Percentiles rank a stretch among this genome's conserved stretches.
Conservation (phyloP, 1,284 basidiomycete species). For the Microstroma glucosiphilum region DNA sequence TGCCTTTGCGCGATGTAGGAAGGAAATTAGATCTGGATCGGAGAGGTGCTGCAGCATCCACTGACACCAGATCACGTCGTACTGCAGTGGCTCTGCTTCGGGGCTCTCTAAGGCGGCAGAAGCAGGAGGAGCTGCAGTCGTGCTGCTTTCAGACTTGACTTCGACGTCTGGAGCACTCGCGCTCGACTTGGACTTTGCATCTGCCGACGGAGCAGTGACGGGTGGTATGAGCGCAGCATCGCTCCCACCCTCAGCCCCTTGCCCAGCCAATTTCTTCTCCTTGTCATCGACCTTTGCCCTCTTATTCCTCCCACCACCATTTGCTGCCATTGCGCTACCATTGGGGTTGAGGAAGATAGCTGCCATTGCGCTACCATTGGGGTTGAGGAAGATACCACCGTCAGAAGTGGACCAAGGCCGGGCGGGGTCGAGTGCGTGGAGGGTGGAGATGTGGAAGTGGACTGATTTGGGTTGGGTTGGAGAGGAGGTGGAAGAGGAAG, state of each 20-base stretch:
- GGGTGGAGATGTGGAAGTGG: slow-evolving; percentile 43
- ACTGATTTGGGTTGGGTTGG: slow-evolving; percentile 42
- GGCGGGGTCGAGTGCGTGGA: slow-evolving; percentile 42
- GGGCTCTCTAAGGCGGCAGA: not conserved
- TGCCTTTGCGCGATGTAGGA: slow-evolving; percentile 32
- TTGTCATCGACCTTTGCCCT: not conserved
- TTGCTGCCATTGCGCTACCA: too few relatives aligned
- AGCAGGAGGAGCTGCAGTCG: not conserved
- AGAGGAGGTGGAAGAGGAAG: slow-evolving; percentile 26
- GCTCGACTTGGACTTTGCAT: not conserved
- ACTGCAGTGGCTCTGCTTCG: slow-evolving; percentile 24
- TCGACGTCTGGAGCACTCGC: slow-evolving; percentile 8
- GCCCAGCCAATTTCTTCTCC: not conserved
- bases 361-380: too few relatives aligned
- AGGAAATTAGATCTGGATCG: slow-evolving; percentile 41
- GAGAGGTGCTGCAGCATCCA: slow-evolving; percentile 50
- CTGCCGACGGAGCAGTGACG: not conserved
- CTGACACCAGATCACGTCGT: slow-evolving; percentile 47
- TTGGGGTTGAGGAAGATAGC: not conserved
- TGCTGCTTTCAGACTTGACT: not conserved
- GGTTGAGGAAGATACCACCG: not conserved
- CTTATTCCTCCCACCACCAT: not conserved
- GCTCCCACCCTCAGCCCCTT: slow-evolving; percentile 6
- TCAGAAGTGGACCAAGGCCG: slow-evolving; percentile 24
- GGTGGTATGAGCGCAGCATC: not conserved